Conservation (phyloP, 305 asterid genomes). For the Rubia balearica region DNA sequence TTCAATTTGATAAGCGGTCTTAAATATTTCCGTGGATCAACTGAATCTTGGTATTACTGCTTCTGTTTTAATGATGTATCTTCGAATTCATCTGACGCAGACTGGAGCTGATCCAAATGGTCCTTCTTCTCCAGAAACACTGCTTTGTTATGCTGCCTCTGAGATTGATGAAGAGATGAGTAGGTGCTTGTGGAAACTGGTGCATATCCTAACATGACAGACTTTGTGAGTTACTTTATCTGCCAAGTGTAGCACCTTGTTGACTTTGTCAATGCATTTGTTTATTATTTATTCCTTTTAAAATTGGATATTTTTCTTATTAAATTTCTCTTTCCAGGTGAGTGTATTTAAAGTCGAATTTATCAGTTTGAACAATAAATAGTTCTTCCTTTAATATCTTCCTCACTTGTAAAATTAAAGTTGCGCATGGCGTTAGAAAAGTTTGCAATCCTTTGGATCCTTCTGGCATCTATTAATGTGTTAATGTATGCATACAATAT, state of each 20-base stretch:
- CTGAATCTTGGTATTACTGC: not conserved
- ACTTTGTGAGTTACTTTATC: too few species aligned
- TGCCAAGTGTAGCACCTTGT: too few species aligned
- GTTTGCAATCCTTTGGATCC: not conserved
- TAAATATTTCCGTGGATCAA: too few species aligned
- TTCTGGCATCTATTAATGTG: not conserved
- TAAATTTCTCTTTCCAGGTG: not conserved
- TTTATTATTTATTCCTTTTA: not conserved
- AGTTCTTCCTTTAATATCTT: not conserved
- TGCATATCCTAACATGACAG: slow-evolving; percentile 9
- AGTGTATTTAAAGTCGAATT: not conserved
- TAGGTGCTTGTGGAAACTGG: not conserved
- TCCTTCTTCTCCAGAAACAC: not conserved
- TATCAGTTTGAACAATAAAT: not conserved
- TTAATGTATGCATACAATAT: too few species aligned
- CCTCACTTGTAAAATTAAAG: not conserved
- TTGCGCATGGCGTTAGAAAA: not conserved
- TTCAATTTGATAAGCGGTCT: too few species aligned
- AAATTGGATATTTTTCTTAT: not conserved
- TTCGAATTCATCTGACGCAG: not conserved
- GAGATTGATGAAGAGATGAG: not conserved
- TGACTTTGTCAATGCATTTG: not conserved
- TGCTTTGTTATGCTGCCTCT: not conserved
- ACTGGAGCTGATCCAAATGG: not conserved
- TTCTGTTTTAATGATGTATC: not conserved